Conservation (phyloP, 805 yeast species). For the Kodamaea laetipori region DNA sequence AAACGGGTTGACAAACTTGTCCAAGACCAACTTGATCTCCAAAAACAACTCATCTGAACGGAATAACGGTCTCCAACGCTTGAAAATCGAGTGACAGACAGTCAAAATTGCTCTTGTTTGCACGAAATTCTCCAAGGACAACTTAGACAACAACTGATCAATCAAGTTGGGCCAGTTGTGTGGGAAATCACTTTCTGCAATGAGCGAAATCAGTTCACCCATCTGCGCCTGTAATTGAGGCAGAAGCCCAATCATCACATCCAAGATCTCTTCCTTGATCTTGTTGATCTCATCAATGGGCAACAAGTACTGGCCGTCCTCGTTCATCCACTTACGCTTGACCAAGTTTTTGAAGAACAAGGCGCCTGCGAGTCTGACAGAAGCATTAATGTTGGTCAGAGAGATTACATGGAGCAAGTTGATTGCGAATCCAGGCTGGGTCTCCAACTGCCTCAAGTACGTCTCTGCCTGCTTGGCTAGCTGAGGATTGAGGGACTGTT, state of each 20-base stretch:
- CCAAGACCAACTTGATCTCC: slow-evolving; percentile 86
- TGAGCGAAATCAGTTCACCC: slow-evolving; percentile 89
- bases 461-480: slow-evolving; percentile 69
- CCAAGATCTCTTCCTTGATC: slow-evolving; percentile 75
- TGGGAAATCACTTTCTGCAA: slow-evolving; percentile 97
- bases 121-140: slow-evolving; percentile 65
- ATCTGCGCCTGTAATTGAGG: slow-evolving; percentile 83
- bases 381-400: slow-evolving; percentile 48
- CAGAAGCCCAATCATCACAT: slow-evolving; percentile 84
- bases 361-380: slow-evolving; percentile 83
- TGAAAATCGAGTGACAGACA: slow-evolving; percentile 94
- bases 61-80: slow-evolving; percentile 94
- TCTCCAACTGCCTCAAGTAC: slow-evolving; percentile 62
- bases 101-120: slow-evolving; percentile 82
- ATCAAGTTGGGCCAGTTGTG: slow-evolving; percentile 80
- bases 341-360: slow-evolving; percentile 87
- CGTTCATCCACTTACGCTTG: slow-evolving; percentile 86
- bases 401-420: slow-evolving; percentile 78
- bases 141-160: slow-evolving; percentile 68
- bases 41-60: slow-evolving; percentile 85
- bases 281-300: slow-evolving; percentile 60
- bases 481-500: slow-evolving; percentile 64
- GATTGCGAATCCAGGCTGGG: slow-evolving; percentile 71
- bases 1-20: slow-evolving; percentile 80
- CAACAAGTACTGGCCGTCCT: slow-evolving; percentile 76